Evolutionary conservation across 2,329 filamentous ascomycete genomes (phyloP).

Genomic region (Huntiella decipiens): DNA sequence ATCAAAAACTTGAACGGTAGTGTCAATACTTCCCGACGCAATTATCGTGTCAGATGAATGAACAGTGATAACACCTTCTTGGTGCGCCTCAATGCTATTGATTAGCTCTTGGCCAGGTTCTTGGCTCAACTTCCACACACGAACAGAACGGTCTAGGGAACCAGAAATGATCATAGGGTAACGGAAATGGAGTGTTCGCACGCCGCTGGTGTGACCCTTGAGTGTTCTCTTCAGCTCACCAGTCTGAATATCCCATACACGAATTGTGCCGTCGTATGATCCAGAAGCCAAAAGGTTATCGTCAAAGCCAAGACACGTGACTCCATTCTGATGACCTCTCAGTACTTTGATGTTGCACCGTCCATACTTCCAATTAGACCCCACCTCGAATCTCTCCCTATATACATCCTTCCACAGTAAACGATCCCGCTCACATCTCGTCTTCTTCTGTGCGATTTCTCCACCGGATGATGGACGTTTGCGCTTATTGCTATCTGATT

Average conservation of each 20-base stretch:
- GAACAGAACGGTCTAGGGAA: slow-evolving; percentile 70
- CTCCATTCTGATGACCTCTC: slow-evolving; percentile 67
- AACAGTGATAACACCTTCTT: slow-evolving; percentile 64
- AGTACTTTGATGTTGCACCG: slow-evolving; percentile 71
- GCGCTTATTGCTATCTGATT: slow-evolving; percentile 4
- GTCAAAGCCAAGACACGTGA: slow-evolving; percentile 40
- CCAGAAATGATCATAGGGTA: slow-evolving; percentile 81
- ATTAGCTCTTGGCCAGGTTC: slow-evolving; percentile 66
- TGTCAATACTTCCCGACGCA: slow-evolving; percentile 77
- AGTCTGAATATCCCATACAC: slow-evolving; percentile 88
- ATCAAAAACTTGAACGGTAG: slow-evolving; percentile 82
- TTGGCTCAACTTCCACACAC: slow-evolving; percentile 77
- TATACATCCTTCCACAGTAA: slow-evolving; percentile 86
- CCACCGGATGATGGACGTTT: slow-evolving; percentile 3
- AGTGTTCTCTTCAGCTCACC: slow-evolving; percentile 75
- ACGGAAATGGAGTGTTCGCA: slow-evolving; percentile 83
- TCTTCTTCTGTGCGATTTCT: slow-evolving; percentile 11
- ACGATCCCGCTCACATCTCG: slow-evolving; percentile 8
- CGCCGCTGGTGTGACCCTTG: slow-evolving; percentile 60
- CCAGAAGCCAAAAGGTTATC: slow-evolving; percentile 84
- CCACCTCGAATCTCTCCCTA: slow-evolving; percentile 84
- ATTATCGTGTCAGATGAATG: slow-evolving; percentile 74
- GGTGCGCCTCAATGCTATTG: slow-evolving; percentile 61
- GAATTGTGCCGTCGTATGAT: slow-evolving; percentile 86
- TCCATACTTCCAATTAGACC: slow-evolving; percentile 94